Conservation (phyloP, 352 stramenopile genomes). For the Phytophthora cactorum region DNA sequence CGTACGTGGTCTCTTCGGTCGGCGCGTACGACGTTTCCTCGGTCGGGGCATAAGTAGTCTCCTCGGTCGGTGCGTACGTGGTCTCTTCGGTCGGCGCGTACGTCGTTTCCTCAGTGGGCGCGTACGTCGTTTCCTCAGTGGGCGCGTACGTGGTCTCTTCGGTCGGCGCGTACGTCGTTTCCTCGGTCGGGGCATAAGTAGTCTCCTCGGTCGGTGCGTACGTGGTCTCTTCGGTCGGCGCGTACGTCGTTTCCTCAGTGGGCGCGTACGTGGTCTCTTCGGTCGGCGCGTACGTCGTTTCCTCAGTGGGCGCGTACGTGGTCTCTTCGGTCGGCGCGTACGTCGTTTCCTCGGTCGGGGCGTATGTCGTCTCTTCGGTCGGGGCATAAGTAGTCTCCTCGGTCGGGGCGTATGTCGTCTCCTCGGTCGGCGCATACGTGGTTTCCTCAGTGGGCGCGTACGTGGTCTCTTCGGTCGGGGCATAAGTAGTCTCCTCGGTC, state of each 20-base stretch:
- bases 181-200: neutral
- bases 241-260: too few species aligned
- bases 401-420: neutral
- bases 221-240: neutral
- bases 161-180: neutral
- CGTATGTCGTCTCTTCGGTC: neutral
- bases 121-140: neutral
- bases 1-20: neutral
- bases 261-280: neutral
- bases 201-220: neutral
- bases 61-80: too few species aligned
- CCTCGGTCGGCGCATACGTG: neutral
- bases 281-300: neutral
- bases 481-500: neutral
- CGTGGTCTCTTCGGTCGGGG: neutral
- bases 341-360: neutral
- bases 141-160: neutral
- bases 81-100: neutral
- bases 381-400: neutral
- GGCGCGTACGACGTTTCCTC: neutral
- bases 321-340: neutral
- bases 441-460: neutral
- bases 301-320: too few species aligned
- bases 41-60: neutral
- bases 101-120: neutral